Evolutionary conservation across 2,329 filamentous ascomycete species (phyloP).

Genomic region (Neofusicoccum ribis): DNA sequence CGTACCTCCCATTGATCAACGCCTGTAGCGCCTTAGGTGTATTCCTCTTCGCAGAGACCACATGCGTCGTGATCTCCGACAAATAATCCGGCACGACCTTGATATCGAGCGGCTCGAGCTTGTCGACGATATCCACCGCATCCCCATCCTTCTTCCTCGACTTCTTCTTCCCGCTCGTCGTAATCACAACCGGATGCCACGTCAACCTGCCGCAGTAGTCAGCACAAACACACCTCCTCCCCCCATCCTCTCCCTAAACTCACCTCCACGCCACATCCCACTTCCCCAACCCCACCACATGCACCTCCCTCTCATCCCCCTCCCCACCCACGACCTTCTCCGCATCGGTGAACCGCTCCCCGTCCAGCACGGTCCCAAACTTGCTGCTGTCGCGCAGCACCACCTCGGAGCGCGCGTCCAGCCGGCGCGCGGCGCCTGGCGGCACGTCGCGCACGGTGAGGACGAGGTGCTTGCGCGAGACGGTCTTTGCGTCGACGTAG

Average conservation of each 20-base stretch:
- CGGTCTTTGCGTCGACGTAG: constrained; percentile 69
- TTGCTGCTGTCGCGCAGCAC: constrained; percentile 81
- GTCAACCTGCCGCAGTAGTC: background rate
- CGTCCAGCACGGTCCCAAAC: constrained; percentile 78
- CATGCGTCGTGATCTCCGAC: constrained; percentile 73
- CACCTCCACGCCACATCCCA: constrained; percentile 65
- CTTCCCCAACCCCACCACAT: constrained; percentile 70
- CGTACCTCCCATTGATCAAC: constrained; percentile 74
- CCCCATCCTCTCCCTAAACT: background rate
- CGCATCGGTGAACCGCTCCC: constrained; percentile 64
- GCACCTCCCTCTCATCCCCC: constrained; percentile 57
- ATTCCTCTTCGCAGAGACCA: constrained; percentile 86
- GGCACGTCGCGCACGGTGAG: constrained; percentile 67
- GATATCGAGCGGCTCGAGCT: constrained; percentile 81
- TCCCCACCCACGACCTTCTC: constrained; percentile 30
- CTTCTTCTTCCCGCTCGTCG: background rate
- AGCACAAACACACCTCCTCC: background rate
- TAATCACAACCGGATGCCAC: background rate
- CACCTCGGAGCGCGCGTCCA: constrained; percentile 66
- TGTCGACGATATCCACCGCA: constrained; percentile 52
- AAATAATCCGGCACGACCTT: constrained; percentile 78
- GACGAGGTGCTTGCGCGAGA: constrained; percentile 85
- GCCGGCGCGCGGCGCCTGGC: constrained; percentile 52
- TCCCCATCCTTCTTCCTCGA: constrained; percentile 35
- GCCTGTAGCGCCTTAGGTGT: constrained; percentile 84